Base-by-base conservation (phyloP, 768 basidiomycete species). In the Leccinum sublutescens region DNA sequence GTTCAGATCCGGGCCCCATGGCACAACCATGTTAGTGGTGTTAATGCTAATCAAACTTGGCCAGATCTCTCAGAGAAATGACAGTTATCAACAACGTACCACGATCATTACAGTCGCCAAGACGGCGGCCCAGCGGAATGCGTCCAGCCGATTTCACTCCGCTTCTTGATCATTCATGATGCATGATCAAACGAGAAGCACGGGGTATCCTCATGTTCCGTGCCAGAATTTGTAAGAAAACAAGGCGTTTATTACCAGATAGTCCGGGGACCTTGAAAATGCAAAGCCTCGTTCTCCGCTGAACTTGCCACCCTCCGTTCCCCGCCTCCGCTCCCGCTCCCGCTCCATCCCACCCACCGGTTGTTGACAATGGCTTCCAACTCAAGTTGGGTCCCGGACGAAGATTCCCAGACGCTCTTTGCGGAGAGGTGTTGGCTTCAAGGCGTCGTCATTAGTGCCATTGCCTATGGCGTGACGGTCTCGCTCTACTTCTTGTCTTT, bases 331-430 rank as follows among this genome's bases (percentile, higher is more conserved):
- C 23, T 25, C 23, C 23, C 23, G 3, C 23, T 25, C 23, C 36
- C 36, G 15, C 33, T 34, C 33, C 33, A 34, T 34, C 33, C 33
- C 33, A 34, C 33, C 33, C 33, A 34, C 33, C 8, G 12, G 11
- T 34, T 14, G 11, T 59, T 8, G 25, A 7, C 52, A 67, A 38
- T 67, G 64, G 57, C 64, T 11, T 40, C 29, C 50, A 64, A 64
- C 52, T 61, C 65, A 34, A 64, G 50, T 9, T 67, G 65, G 65
- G 59, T 66, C 38, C 62, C 65, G 2, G 2, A 51, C 33, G 62
- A 66, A 52, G 17, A 25, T 6, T 1, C 56, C 29, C 62, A 47
- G 54, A 61, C 59, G 1, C 65, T 64, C 36, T 64, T 66, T 33
- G 47, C 17, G 19, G 38, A 40, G 17, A 40, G 38, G 8, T 40